Conservation (phyloP, 257 asterid species). For the Solanum tarapatanum region DNA sequence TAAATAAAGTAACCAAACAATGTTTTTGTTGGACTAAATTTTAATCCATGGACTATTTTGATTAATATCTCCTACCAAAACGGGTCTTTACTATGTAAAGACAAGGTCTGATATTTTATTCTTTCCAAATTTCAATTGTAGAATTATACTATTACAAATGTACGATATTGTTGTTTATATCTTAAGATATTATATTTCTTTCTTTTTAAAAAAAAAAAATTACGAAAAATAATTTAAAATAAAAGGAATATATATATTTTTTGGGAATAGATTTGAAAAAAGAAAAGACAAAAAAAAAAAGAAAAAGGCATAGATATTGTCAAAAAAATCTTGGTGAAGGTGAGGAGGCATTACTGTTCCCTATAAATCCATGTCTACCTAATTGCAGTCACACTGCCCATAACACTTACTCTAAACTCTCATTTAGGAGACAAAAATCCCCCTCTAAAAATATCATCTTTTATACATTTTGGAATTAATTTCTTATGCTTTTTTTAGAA, state of each 20-base stretch:
- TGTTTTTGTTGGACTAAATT: no score
- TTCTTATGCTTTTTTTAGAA: no score
- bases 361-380: constrained; percentile 22
- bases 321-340: constrained; percentile 12
- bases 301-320: neutral
- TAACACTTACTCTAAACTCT: neutral
- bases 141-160: neutral
- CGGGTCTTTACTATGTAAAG: neutral
- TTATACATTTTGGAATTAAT: neutral
- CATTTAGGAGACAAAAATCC: constrained; percentile 25
- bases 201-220: no score
- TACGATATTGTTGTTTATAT: no score
- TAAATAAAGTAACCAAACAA: no score
- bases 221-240: no score
- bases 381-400: constrained; percentile 12
- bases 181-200: neutral
- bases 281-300: neutral
- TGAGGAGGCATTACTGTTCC: constrained; percentile 15
- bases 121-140: no score
- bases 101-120: no score
- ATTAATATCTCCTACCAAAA: no score
- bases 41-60: no score
- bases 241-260: neutral
- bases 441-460: neutral
- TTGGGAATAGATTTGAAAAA: neutral